phyloP scores from a whole-genome alignment of 2,329 filamentous ascomycete species.

The Phyllosticta capitalensis region DNA sequence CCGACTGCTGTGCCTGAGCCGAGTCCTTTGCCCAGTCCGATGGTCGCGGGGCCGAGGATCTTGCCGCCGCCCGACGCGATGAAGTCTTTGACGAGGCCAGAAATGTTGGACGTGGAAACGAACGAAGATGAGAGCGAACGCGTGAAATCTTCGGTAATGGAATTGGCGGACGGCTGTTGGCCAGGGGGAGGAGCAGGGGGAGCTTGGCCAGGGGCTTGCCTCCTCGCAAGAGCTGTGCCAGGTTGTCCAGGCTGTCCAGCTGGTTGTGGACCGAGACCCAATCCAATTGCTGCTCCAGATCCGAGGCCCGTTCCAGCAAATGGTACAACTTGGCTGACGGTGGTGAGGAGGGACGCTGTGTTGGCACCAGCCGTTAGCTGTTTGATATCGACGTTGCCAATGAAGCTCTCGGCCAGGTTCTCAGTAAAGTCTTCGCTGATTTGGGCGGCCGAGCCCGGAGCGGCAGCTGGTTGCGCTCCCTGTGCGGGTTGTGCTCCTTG shows the following conservation, averaged over 20 bases:
- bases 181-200: neutral
- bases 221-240: neutral
- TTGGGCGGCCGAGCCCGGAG: neutral
- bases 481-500: neutral
- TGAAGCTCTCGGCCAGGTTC: slow-evolving; percentile 2
- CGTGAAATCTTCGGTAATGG: neutral
- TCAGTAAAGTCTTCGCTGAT: slow-evolving; percentile 1
- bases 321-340: neutral
- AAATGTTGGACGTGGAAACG: slow-evolving; percentile 1
- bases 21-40: neutral
- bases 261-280: neutral
- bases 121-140: slow-evolving; percentile 3
- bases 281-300: slow-evolving; percentile 1
- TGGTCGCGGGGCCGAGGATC: neutral
- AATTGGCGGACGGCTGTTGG: neutral
- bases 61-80: neutral
- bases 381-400: neutral
- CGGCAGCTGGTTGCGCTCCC: neutral
- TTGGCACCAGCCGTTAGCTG: neutral
- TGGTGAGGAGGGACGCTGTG: neutral
- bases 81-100: neutral
- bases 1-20: neutral
- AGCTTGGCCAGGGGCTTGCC: neutral
- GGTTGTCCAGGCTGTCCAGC: neutral
- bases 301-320: slow-evolving; percentile 1